A percentile compares a stretch with the other conserved stretches of the same genome.
Conservation (phyloP, 805 yeast species). For the Soucietia sequanensis region DNA sequence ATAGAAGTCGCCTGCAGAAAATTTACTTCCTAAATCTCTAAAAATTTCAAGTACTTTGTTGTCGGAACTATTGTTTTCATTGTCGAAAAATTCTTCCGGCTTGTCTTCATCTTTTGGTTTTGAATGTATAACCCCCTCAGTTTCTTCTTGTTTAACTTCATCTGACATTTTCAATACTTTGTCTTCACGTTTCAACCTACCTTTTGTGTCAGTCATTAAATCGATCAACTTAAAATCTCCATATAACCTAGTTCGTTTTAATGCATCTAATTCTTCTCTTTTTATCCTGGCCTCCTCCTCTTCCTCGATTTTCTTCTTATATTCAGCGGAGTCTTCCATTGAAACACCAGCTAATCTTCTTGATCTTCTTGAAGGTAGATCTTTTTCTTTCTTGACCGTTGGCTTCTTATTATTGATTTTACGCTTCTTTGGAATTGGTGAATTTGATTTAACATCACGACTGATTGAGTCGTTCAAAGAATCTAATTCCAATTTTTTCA, state of each 20-base stretch:
- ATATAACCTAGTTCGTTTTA: constrained; percentile 56
- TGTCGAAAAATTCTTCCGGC: constrained; percentile 11
- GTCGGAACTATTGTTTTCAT: constrained; percentile 14
- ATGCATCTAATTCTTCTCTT: constrained; percentile 43
- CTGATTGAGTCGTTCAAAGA: constrained; percentile 53
- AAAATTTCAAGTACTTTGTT: constrained; percentile 33
- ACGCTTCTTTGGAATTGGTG: constrained; percentile 15
- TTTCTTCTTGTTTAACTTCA: constrained; percentile 8
- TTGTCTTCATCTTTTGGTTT: constrained; percentile 4
- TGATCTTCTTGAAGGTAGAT: constrained; percentile 69
- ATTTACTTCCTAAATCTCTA: constrained; percentile 43
- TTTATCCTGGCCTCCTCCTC: constrained; percentile 29
- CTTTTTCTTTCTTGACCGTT: constrained; percentile 18
- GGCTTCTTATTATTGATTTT: constrained; percentile 12
- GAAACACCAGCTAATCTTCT: constrained; percentile 74
- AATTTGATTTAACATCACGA: constrained; percentile 15
- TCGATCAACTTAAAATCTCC: constrained; percentile 69
- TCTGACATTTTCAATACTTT: constrained; percentile 18
- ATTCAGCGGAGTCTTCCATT: constrained; percentile 49
- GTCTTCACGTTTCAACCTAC: constrained; percentile 29
- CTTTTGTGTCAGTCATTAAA: constrained; percentile 43
- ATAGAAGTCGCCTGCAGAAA: constrained; percentile 72
- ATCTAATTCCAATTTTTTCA: constrained; percentile 68
- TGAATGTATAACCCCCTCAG: constrained; percentile 4
- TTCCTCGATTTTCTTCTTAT: constrained; percentile 33